Percentiles rank a stretch among this genome's conserved stretches.
These are phyloP conservation scores for Elsinoe ampelina DNA, from an alignment of 2,329 filamentous ascomycete species.

Conservation along the genomic window DNA sequence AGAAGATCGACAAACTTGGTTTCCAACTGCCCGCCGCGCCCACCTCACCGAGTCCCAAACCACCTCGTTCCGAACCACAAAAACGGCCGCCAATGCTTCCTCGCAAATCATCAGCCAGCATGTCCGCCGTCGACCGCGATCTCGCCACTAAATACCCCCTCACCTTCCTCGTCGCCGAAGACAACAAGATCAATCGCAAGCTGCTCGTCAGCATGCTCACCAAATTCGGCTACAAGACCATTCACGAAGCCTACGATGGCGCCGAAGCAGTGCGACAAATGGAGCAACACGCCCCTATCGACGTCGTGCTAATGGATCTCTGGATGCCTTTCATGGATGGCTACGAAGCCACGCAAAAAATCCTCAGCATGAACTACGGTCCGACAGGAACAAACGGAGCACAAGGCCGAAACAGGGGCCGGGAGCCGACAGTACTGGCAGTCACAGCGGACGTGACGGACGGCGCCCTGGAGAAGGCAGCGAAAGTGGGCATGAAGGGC, in stretches of 20 bases:
- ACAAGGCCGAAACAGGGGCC: conserved; percentile 14
- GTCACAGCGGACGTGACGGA: conserved; percentile 61
- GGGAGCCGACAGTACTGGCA: conserved; percentile 44
- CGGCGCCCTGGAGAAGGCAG: conserved; percentile 51
- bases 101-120: conserved; percentile 21
- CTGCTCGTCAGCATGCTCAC: conserved; percentile 57
- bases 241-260: conserved; percentile 59
- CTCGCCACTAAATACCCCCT: conserved; percentile 53
- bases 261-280: conserved; percentile 57
- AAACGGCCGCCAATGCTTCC: conserved; percentile 10
- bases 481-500: conserved; percentile 55
- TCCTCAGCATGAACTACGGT: conserved; percentile 42
- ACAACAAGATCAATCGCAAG: conserved; percentile 63
- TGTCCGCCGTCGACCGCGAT: conserved; percentile 41
- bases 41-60: background rate
- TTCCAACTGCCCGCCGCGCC: conserved; percentile 12
- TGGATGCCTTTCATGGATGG: conserved; percentile 71
- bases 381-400: conserved; percentile 6
- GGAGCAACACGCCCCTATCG: conserved; percentile 34
- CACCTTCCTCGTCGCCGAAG: conserved; percentile 61
- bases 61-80: conserved; percentile 13
- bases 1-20: conserved; percentile 10
- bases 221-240: conserved; percentile 55
- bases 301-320: conserved; percentile 63
- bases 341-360: conserved; percentile 57